phyloP scores from a whole-genome alignment of 2,329 filamentous ascomycete genomes.

The Orbilia oligospora region DNA sequence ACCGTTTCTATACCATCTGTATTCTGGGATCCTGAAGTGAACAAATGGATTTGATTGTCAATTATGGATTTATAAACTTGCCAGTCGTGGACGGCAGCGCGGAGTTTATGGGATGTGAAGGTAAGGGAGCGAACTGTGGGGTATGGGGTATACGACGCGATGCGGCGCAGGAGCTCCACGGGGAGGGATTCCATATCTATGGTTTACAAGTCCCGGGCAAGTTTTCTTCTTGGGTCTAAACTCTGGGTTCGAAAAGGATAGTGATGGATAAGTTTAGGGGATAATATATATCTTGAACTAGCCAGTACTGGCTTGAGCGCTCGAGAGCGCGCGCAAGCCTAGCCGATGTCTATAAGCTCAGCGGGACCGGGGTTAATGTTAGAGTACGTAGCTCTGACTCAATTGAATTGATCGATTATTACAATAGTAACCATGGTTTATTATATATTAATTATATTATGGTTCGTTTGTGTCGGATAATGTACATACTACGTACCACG shows the following conservation, averaged over 20 bases:
- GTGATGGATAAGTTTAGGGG: not conserved
- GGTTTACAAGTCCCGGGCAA: not conserved
- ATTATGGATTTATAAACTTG: conserved; percentile 42
- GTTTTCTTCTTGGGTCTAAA: not conserved
- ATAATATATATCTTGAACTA: not conserved
- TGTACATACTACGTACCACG: no score
- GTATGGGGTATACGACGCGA: conserved; percentile 41
- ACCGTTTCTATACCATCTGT: not conserved
- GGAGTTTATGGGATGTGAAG: conserved; percentile 38
- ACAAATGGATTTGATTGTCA: conserved; percentile 17
- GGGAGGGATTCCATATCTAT: conserved; percentile 46
- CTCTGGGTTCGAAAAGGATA: not conserved
- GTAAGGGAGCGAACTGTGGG: conserved; percentile 41
- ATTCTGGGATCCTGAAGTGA: not conserved
- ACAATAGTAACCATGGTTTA: no score
- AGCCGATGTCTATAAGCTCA: no score
- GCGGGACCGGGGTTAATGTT: no score
- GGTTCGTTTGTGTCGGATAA: no score
- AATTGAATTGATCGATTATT: no score
- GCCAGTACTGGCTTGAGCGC: no score
- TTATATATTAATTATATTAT: no score
- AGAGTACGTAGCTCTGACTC: no score
- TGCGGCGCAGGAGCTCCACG: conserved; percentile 41
- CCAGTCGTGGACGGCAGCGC: conserved; percentile 50
- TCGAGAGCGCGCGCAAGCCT: no score